These are phyloP conservation scores for Allium fistulosum DNA, from an alignment of 106 monocot genomes.

Conservation along the genomic window DNA sequence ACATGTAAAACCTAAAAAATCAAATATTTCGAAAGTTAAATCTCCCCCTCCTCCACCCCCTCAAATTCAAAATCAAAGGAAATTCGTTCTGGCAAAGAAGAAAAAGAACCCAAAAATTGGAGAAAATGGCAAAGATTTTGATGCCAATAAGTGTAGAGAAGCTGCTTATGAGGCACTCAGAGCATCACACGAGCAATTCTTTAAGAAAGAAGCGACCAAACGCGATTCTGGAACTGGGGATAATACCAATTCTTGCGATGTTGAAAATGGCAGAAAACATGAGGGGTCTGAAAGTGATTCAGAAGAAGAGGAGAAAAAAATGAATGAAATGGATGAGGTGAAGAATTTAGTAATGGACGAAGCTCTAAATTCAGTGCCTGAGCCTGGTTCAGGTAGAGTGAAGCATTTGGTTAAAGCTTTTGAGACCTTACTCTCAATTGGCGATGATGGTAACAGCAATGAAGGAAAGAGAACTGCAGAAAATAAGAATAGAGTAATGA, in stretches of 20 bases:
- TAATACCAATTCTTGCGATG: neutral
- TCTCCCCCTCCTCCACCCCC: neutral
- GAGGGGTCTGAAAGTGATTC: neutral
- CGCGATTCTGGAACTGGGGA: neutral
- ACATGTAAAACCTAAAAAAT: neutral
- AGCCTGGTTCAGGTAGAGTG: slow-evolving; percentile 58
- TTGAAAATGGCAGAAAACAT: neutral
- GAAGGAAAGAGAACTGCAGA: neutral
- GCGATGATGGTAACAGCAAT: neutral
- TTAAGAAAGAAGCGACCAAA: slow-evolving; percentile 12
- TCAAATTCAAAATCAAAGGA: neutral
- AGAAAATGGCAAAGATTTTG: slow-evolving; percentile 8
- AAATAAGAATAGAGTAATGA: slow-evolving; percentile 9
- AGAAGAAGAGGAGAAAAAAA: slow-evolving; percentile 28
- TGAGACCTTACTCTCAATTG: slow-evolving; percentile 42
- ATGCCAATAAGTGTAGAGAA: slow-evolving; percentile 26
- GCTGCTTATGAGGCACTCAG: slow-evolving; percentile 66
- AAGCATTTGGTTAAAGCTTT: slow-evolving; percentile 72
- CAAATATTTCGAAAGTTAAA: neutral
- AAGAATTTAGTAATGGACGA: slow-evolving; percentile 41
- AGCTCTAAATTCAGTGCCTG: slow-evolving; percentile 41
- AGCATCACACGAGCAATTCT: slow-evolving; percentile 70
- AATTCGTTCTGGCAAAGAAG: neutral
- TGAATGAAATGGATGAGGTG: neutral
- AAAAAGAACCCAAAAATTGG: neutral